Evolutionary conservation across 2,329 filamentous ascomycete species (phyloP).

Genomic region (Cytospora mali): DNA sequence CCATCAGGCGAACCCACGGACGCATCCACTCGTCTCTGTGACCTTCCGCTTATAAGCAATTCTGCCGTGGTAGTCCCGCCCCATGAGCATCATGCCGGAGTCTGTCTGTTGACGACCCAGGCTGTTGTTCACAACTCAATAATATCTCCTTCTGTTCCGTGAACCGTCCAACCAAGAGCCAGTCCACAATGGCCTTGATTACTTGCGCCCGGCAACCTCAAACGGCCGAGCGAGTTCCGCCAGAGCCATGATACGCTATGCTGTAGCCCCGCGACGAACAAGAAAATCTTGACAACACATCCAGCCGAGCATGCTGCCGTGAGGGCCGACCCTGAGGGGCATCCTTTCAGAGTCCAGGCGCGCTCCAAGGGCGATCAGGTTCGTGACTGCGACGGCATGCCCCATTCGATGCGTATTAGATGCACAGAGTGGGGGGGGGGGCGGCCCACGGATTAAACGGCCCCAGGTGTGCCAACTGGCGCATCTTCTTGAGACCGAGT

Average conservation of each 20-base stretch:
- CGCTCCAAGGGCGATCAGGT: neutral
- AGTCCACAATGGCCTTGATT: neutral
- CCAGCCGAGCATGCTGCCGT: conserved; percentile 3
- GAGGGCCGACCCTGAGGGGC: neutral
- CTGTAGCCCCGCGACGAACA: neutral
- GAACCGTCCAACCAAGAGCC: neutral
- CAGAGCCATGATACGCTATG: neutral
- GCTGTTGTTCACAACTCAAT: no score
- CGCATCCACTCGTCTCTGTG: neutral
- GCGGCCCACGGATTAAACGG: neutral
- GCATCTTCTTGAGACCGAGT: neutral
- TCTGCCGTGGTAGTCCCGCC: neutral
- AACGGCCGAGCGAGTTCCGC: neutral
- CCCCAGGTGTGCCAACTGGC: neutral
- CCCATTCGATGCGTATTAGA: neutral
- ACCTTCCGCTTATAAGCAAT: neutral
- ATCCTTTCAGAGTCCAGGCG: conserved; percentile 6
- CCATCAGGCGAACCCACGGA: neutral
- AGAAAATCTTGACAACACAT: neutral
- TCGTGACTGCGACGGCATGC: neutral
- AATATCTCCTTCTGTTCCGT: conserved; percentile 2
- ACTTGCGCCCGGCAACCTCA: neutral
- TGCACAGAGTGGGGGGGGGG: no score
- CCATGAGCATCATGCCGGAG: neutral
- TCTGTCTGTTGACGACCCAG: no score